Evolutionary conservation across 2,329 filamentous ascomycete genomes (phyloP).

Genomic region (Venturia asperata): DNA sequence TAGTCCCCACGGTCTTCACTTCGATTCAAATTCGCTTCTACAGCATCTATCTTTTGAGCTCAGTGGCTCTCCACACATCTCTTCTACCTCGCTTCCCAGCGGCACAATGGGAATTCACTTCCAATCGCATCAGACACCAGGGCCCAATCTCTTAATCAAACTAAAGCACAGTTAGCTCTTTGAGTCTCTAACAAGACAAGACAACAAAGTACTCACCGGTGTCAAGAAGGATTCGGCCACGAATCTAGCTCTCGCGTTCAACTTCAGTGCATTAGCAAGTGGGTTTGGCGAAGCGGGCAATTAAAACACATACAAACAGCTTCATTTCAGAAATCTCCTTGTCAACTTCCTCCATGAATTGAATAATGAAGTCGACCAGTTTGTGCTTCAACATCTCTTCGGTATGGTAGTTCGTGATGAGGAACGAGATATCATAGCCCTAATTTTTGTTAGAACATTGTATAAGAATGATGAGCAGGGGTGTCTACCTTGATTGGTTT

Average conservation of each 20-base stretch:
- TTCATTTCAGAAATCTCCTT: slow-evolving; percentile 99
- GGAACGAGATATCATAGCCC: slow-evolving; percentile 98
- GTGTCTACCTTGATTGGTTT: slow-evolving; percentile 78
- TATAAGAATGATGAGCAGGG: slow-evolving; percentile 13
- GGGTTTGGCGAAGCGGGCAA: not conserved
- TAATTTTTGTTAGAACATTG: slow-evolving; percentile 30
- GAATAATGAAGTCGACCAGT: slow-evolving; percentile 96
- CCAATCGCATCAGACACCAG: not conserved
- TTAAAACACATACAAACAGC: slow-evolving; percentile 69
- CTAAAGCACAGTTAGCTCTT: not conserved
- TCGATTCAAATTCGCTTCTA: not conserved
- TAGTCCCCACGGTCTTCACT: not conserved
- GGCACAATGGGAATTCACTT: not conserved
- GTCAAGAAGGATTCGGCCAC: slow-evolving; percentile 98
- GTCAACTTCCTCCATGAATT: slow-evolving; percentile 99
- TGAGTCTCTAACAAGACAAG: not conserved
- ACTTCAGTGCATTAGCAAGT: slow-evolving; percentile 47
- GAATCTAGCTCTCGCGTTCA: slow-evolving; percentile 94
- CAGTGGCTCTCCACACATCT: not conserved
- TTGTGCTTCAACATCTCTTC: slow-evolving; percentile 99
- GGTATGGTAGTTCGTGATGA: slow-evolving; percentile 98
- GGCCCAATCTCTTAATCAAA: not conserved
- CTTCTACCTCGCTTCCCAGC: not conserved
- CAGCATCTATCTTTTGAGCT: not conserved
- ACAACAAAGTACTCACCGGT: slow-evolving; percentile 39